A percentile compares a stretch with the other conserved stretches of the same genome.
Evolutionary conservation across 2,329 filamentous ascomycete species (phyloP).

Genomic region (Exophiala sp.): DNA sequence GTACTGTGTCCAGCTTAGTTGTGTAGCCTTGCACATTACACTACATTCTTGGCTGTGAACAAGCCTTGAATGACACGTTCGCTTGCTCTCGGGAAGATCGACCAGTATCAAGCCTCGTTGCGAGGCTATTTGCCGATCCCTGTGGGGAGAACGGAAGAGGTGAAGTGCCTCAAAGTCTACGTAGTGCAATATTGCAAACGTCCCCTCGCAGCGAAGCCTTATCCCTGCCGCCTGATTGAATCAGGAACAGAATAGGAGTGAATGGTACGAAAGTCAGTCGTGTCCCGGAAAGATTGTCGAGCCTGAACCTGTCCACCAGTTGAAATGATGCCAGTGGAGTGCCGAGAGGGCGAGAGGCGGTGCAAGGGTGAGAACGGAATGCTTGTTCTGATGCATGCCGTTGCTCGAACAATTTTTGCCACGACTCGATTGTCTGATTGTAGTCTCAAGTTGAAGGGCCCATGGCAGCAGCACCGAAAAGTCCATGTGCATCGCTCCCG

Average conservation of each 20-base stretch:
- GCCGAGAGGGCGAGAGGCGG: not conserved
- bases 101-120: constrained; percentile 16
- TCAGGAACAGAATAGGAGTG: too few species aligned
- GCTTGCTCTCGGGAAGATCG: constrained; percentile 9
- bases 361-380: not conserved
- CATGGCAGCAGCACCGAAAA: not conserved
- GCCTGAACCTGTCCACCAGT: too few species aligned
- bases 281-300: too few species aligned
- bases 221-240: too few species aligned
- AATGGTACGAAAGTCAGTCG: too few species aligned
- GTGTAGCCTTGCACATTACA: constrained; percentile 4
- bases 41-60: constrained; percentile 8
- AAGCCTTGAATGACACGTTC: constrained; percentile 19
- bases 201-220: too few species aligned
- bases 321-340: too few species aligned
- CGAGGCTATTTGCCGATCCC: not conserved
- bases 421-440: not conserved
- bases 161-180: too few species aligned
- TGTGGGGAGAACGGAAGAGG: not conserved
- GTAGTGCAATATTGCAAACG: too few species aligned
- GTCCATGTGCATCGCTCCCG: not conserved
- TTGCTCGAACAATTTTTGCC: too few species aligned
- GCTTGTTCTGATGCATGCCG: not conserved
- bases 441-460: too few species aligned
- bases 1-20: constrained; percentile 3